Conservation (phyloP, 306 rosid genomes). For the Pyrus pyrifolia region DNA sequence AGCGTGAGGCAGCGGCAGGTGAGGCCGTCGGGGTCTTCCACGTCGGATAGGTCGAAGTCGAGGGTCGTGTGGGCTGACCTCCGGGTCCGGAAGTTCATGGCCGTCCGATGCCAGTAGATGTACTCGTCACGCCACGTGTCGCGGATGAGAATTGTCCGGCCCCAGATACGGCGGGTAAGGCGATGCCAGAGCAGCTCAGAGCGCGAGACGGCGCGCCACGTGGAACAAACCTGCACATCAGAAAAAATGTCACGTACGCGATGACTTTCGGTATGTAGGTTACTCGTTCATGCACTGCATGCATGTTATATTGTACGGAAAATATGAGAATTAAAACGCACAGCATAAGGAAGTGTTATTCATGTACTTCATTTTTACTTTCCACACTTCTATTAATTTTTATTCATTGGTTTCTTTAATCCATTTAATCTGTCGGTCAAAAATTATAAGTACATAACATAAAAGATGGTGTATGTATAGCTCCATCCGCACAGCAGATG, state of each 20-base stretch:
- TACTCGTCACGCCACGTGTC: constrained; percentile 68
- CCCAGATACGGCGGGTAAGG: constrained; percentile 55
- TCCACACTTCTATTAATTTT: no score
- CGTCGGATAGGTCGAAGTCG: constrained; percentile 34
- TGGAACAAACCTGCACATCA: constrained; percentile 63
- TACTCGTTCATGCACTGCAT: neutral
- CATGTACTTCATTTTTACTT: no score
- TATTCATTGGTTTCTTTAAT: no score
- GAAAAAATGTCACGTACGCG: neutral
- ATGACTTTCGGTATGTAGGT: no score
- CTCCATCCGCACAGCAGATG: no score
- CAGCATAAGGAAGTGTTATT: no score
- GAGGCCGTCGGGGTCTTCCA: constrained; percentile 25
- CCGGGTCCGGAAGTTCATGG: constrained; percentile 36
- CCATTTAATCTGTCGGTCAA: rapidly evolving
- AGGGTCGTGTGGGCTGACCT: constrained; percentile 19
- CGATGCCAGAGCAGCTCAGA: constrained; percentile 58
- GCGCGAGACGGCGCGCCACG: constrained; percentile 73
- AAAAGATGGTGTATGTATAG: no score
- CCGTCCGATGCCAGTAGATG: constrained; percentile 61
- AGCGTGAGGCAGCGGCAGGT: constrained; percentile 69
- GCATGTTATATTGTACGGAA: neutral
- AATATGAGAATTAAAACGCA: no score
- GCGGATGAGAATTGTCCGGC: constrained; percentile 26
- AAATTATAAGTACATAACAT: no score